Evolutionary conservation across 2,329 filamentous ascomycete species (phyloP), one percentile per base, ranked within the genome.

Genomic region (Exophiala bonariae): DNA sequence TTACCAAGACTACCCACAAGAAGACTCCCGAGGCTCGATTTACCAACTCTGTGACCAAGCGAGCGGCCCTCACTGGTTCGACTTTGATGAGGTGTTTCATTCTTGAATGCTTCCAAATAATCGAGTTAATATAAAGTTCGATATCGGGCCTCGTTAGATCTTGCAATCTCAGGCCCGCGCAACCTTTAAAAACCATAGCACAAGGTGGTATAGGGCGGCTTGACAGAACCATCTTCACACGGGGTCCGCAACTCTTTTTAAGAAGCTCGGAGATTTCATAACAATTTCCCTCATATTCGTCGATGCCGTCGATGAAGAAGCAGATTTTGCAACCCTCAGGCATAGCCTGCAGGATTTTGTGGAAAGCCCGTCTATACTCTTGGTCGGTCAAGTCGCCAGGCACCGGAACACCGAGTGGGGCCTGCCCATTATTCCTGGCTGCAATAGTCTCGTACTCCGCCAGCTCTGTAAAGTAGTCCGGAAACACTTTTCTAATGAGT

Each of bases 251-350:
- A 23, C 19, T 31, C 16, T n/a, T 17, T 8, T 42, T 19, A 9
- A 47, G n/a, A 11, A 33, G 18, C 13, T 30, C 11, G 10, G 38
- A 17, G 16, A 47, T 31, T 9, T 47, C 44, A 19, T 19, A 31
- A 30, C 33, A 37, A 17, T 41, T 31, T n/a, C 44, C 44, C 6
- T 42, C 37, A 28, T 41, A 47, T 30, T 47, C 44, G 20, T 47
- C 44, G 18, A 47, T 23, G 13, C 44, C 44, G 20, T 47, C 44
- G 18, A 47, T 23, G 30, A 47, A 47, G 31, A 47, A 34, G 18
- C 34, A 30, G 20, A 47, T n/a, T 31, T 42, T 42, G 16, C 16
- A 16, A 36, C 17, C 34, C 17, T 36, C 34, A 8, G 34, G 34
- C 16, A 36, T 16, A 19, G 8, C 16, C 9, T 16, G n/a, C 8